Evolutionary conservation across 331 rosid species (phyloP).

Genomic region (Cydonia oblonga): DNA sequence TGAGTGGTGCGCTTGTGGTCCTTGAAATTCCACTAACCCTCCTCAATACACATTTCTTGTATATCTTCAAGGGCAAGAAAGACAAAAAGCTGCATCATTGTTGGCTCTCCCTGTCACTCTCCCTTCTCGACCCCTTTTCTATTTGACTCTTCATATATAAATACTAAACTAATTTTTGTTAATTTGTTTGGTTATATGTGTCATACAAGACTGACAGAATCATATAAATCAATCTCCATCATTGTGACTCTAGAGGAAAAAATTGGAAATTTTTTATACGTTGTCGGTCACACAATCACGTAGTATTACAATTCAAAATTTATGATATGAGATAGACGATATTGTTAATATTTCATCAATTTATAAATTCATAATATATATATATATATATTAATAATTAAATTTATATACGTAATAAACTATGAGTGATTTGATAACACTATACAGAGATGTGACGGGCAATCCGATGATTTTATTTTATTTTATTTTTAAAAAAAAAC

Average conservation of each 20-base stretch:
- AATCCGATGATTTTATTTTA: too few relatives aligned
- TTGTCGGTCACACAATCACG: neutral
- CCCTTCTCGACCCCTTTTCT: neutral
- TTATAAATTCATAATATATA: too few relatives aligned
- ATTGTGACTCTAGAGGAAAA: neutral
- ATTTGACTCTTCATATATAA: neutral
- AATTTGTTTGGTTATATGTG: neutral
- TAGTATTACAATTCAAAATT: too few relatives aligned
- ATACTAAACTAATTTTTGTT: neutral
- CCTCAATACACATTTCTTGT: neutral
- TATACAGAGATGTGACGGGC: too few relatives aligned
- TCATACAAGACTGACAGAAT: neutral
- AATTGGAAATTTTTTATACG: neutral
- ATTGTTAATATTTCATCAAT: too few relatives aligned
- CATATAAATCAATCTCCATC: neutral
- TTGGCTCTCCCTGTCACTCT: slow-evolving; percentile 7
- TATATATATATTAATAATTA: too few relatives aligned
- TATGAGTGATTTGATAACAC: neutral
- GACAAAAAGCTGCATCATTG: slow-evolving; percentile 17
- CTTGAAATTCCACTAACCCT: slow-evolving; percentile 11
- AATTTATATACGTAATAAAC: too few relatives aligned
- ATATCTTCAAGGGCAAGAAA: slow-evolving; percentile 25
- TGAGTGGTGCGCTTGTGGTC: slow-evolving; percentile 6
- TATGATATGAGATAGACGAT: too few relatives aligned
- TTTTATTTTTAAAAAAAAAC: too few relatives aligned